Evolutionary conservation across 495 filamentous ascomycete species (phyloP).

Genomic region (Penicillium herquei): DNA sequence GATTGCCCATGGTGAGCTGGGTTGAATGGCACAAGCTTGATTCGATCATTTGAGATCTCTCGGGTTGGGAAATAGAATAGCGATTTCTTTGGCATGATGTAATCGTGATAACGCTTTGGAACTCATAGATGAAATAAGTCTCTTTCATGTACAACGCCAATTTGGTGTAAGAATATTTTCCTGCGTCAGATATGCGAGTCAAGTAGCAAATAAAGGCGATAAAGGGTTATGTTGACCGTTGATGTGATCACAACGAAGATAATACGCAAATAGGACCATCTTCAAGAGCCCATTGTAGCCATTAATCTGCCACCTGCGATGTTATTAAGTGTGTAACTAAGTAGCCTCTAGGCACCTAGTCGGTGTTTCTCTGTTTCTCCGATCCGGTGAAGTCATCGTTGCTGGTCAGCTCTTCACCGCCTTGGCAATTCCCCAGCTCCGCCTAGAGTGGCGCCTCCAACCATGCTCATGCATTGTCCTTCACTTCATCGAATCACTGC

Average conservation of each 20-base stretch:
- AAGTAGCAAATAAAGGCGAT: no score
- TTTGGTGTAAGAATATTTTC: not conserved
- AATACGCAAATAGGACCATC: no score
- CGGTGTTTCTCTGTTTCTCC: no score
- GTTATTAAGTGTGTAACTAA: no score
- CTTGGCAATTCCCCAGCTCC: not conserved
- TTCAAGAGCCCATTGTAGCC: no score
- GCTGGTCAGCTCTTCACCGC: not conserved
- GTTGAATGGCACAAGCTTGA: conserved; percentile 20
- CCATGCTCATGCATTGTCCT: not conserved
- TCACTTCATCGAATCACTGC: not conserved
- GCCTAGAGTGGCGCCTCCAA: not conserved
- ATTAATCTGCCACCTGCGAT: no score
- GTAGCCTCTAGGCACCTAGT: no score
- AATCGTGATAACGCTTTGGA: not conserved
- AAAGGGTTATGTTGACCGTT: no score
- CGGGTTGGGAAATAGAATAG: conserved; percentile 12
- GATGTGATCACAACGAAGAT: no score
- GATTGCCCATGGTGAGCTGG: conserved; percentile 13
- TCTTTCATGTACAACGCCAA: not conserved
- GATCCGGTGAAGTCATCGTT: not conserved
- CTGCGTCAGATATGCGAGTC: no score
- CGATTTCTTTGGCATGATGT: not conserved
- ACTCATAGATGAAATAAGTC: no score
- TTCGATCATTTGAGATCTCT: conserved; percentile 12